A percentile compares a stretch with the other conserved stretches of the same genome.
phyloP scores from a whole-genome alignment of 768 basidiomycete genomes.

The Amyloporia xantha region DNA sequence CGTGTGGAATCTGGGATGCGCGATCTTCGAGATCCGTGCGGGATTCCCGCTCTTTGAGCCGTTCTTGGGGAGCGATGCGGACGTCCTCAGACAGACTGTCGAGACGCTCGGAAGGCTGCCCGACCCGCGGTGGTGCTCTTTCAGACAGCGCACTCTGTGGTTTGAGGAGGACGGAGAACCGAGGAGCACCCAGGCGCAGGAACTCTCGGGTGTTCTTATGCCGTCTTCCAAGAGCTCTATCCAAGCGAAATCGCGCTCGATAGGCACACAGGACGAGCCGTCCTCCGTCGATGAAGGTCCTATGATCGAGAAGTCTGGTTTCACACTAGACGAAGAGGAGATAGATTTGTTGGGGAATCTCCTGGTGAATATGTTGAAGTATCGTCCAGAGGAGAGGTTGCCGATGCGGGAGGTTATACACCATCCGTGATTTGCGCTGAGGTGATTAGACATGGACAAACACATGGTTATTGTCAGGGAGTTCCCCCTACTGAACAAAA shows the following conservation, averaged over 20 bases:
- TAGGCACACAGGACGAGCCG: conserved; percentile 26
- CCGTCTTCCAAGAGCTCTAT: conserved; percentile 24
- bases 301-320: conserved; percentile 30
- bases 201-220: conserved; percentile 19
- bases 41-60: conserved; percentile 35
- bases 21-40: conserved; percentile 37
- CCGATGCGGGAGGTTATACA: conserved; percentile 27
- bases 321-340: conserved; percentile 23
- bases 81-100: conserved; percentile 30
- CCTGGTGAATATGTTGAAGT: conserved; percentile 34
- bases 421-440: conserved; percentile 34
- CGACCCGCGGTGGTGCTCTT: conserved; percentile 35
- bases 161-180: conserved; percentile 33
- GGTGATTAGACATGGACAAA: too few relatives aligned
- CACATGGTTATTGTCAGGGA: too few relatives aligned
- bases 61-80: conserved; percentile 26
- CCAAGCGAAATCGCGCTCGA: conserved; percentile 19
- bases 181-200: conserved; percentile 22
- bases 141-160: conserved; percentile 25
- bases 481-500: too few relatives aligned
- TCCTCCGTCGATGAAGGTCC: conserved; percentile 22
- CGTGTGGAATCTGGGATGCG: conserved; percentile 36
- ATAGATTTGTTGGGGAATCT: conserved; percentile 32
- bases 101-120: conserved; percentile 34
- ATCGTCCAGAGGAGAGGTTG: conserved; percentile 38